These are phyloP conservation scores for Cadophora malorum DNA, from an alignment of 2,329 filamentous ascomycete species.

Conservation along the genomic window DNA sequence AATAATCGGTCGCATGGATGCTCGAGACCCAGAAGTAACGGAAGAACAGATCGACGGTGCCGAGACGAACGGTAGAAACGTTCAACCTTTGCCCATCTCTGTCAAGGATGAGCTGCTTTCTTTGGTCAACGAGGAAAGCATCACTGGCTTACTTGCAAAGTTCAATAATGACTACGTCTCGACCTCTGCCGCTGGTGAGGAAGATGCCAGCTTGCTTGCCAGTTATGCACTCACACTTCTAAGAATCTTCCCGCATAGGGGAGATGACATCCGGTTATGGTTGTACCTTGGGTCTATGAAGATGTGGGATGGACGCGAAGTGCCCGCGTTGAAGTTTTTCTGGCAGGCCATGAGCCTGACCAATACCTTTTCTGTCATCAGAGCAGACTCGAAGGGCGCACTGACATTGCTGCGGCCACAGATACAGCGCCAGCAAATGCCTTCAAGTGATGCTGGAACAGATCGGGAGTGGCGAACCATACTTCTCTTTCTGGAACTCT, in stretches of 20 bases:
- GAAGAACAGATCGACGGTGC: slow-evolving; percentile 37
- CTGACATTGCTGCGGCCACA: slow-evolving; percentile 54
- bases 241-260: slow-evolving; percentile 79
- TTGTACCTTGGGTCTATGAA: slow-evolving; percentile 72
- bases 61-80: slow-evolving; percentile 34
- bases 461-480: slow-evolving; percentile 82
- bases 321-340: slow-evolving; percentile 81
- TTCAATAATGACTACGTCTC: slow-evolving; percentile 43
- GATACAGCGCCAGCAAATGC: slow-evolving; percentile 27
- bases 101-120: slow-evolving; percentile 70
- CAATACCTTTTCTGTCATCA: slow-evolving; percentile 62
- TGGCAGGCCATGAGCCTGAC: slow-evolving; percentile 73
- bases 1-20: slow-evolving; percentile 55
- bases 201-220: slow-evolving; percentile 75
- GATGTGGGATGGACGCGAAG: slow-evolving; percentile 44
- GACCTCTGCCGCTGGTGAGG: slow-evolving; percentile 38
- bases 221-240: slow-evolving; percentile 87
- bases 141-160: slow-evolving; percentile 56
- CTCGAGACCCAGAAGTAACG: slow-evolving; percentile 52
- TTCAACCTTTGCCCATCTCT: slow-evolving; percentile 56
- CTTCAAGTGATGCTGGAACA: slow-evolving; percentile 32
- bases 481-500: slow-evolving; percentile 90
- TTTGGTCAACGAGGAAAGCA: slow-evolving; percentile 76
- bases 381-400: slow-evolving; percentile 61
- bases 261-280: slow-evolving; percentile 94